Conservation (phyloP, 2,329 filamentous ascomycete genomes). For the Cryphonectria naterciae region DNA sequence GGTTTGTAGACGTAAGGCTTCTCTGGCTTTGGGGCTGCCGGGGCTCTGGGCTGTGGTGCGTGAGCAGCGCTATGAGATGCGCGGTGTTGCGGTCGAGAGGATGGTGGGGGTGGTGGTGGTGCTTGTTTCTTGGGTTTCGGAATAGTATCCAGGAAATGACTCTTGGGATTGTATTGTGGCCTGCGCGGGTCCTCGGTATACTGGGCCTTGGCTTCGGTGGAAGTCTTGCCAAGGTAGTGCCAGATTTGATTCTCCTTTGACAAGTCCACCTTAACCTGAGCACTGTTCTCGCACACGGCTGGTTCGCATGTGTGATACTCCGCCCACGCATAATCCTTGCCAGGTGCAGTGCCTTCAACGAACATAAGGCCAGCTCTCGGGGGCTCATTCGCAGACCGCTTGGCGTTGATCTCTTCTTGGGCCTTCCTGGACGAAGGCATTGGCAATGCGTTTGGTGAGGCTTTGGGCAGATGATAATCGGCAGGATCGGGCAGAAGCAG, state of each 20-base stretch:
- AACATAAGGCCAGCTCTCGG: constrained; percentile 70
- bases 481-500: constrained; percentile 72
- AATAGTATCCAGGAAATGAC: constrained; percentile 74
- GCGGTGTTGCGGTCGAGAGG: constrained; percentile 31
- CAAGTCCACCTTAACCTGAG: constrained; percentile 72
- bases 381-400: constrained; percentile 62
- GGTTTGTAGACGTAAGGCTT: constrained; percentile 62
- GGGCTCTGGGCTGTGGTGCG: constrained; percentile 24
- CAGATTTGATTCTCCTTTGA: constrained; percentile 76
- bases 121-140: constrained; percentile 42
- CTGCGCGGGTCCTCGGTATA: constrained; percentile 77
- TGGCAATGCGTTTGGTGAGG: constrained; percentile 72
- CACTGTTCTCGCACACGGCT: constrained; percentile 49
- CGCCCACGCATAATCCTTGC: constrained; percentile 65
- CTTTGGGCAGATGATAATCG: constrained; percentile 74
- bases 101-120: constrained; percentile 34
- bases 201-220: constrained; percentile 87
- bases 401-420: constrained; percentile 70
- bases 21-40: constrained; percentile 37
- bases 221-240: constrained; percentile 84
- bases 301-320: constrained; percentile 74
- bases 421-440: constrained; percentile 67
- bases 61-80: constrained; percentile 30
- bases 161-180: constrained; percentile 67
- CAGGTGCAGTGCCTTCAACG: constrained; percentile 48